Percentiles rank a stretch among this genome's conserved stretches.
These are phyloP conservation scores for Claviceps monticola DNA, from an alignment of 2,329 filamentous ascomycete species.

Conservation along the genomic window DNA sequence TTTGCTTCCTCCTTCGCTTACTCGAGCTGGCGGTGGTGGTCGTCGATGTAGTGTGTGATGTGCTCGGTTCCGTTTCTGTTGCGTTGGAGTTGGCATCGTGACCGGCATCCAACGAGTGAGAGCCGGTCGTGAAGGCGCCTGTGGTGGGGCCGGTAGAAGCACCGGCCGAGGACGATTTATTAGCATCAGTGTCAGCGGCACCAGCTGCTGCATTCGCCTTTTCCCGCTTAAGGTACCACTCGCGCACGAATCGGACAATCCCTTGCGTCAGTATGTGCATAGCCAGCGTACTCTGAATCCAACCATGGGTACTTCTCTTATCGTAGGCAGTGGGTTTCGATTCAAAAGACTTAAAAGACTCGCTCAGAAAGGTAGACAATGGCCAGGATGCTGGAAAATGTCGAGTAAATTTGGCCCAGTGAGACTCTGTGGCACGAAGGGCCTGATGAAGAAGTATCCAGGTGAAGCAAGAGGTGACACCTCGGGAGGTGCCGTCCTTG, in stretches of 20 bases:
- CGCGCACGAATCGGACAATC: slow-evolving; percentile 54
- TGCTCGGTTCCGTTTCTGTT: slow-evolving; percentile 35
- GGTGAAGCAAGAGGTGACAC: slow-evolving; percentile 55
- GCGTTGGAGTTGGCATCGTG: slow-evolving; percentile 30
- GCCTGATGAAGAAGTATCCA: slow-evolving; percentile 49
- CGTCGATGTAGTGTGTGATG: slow-evolving; percentile 17
- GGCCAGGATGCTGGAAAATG: slow-evolving; percentile 34
- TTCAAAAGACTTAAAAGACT: slow-evolving; percentile 37
- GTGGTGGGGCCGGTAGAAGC: slow-evolving; percentile 1
- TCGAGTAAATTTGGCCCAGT: slow-evolving; percentile 32
- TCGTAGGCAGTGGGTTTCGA: slow-evolving; percentile 30
- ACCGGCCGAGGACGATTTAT: slow-evolving; percentile 29
- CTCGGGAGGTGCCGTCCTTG: slow-evolving; percentile 54
- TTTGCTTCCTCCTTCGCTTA: slow-evolving; percentile 83
- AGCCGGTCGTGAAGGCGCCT: slow-evolving; percentile 9
- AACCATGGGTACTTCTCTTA: slow-evolving; percentile 46
- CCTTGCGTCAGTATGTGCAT: slow-evolving; percentile 66
- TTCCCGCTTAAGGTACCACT: slow-evolving; percentile 51
- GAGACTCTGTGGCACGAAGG: slow-evolving; percentile 32
- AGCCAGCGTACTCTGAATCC: slow-evolving; percentile 54
- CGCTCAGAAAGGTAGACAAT: slow-evolving; percentile 29
- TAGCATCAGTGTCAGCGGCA: slow-evolving; percentile 49
- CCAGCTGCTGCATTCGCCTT: slow-evolving; percentile 36
- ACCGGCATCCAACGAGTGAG: neutral
- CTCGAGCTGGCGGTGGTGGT: slow-evolving; percentile 27